These are phyloP conservation scores for Sesbania bispinosa DNA, from an alignment of 306 rosid species.

Conservation along the genomic window DNA sequence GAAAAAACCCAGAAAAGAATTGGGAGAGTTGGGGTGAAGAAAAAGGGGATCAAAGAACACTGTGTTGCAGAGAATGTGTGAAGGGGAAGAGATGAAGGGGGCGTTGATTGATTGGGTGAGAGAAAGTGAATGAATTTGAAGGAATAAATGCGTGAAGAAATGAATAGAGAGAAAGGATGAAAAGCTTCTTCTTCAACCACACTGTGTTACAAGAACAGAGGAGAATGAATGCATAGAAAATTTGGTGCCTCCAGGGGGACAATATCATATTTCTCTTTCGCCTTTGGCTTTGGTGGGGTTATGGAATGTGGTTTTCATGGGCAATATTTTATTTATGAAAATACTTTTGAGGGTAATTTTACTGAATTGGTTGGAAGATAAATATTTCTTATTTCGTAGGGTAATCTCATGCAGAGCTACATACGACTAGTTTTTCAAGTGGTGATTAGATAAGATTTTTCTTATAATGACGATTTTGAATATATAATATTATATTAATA, in stretches of 20 bases:
- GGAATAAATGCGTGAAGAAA: slow-evolving; percentile 42
- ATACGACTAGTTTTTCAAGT: too few species aligned
- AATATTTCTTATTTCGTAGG: too few species aligned
- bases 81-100: slow-evolving; percentile 13
- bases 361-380: slow-evolving; percentile 6
- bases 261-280: background rate
- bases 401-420: too few species aligned
- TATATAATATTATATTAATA: too few species aligned
- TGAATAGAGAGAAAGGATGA: slow-evolving; percentile 3
- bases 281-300: background rate
- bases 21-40: background rate
- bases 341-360: background rate
- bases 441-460: too few species aligned
- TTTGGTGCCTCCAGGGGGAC: background rate
- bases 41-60: slow-evolving; percentile 14
- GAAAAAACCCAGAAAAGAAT: slow-evolving; percentile 9
- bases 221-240: background rate
- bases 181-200: slow-evolving; percentile 34
- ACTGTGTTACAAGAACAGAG: slow-evolving; percentile 11
- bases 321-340: background rate
- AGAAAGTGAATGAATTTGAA: slow-evolving; percentile 38
- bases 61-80: slow-evolving; percentile 7
- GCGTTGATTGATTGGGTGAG: slow-evolving; percentile 26
- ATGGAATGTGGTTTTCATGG: background rate
- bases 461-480: too few species aligned